Base-by-base conservation (phyloP, 768 basidiomycete genomes). In the Lactifluus pinguis region DNA sequence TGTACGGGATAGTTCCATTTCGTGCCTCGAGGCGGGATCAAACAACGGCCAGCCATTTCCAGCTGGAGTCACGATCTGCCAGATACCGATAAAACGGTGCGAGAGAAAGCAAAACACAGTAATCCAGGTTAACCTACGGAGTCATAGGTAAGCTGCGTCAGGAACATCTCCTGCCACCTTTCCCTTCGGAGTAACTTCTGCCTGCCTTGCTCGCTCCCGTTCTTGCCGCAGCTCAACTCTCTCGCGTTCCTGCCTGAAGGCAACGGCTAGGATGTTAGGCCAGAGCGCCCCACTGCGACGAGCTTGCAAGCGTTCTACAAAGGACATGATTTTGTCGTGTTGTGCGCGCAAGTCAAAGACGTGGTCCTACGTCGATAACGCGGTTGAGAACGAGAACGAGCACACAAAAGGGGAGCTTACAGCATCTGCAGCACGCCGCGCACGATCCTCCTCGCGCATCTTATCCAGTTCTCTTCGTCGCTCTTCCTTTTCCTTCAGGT, bases 381-480 rank as follows among this genome's bases (percentile, higher is more conserved):
- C 38, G 38, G 41, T 38, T 44, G 45, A 38, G 47, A 53, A 32
- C n/a, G 52, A 49, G 49, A 41, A 15, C 25, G 21, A 10, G 3
- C 42, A 52, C 39, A 47, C 25, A 44, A 17, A 51, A 19, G 34
- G 21, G 10, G 19, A 42, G 51, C 66, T 49, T 41, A 67, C 68
- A 34, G 51, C 47, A 50, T 63, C 63, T 25, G 65, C 64, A 15
- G 55, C 63, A n/a, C 70, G 67, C 29, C 63, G 59, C n/a, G 57
- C 61, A 36, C 66, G 60, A 52, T 71, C 70, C 49, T 68, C 69
- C 39, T 71, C 70, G 29, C 70, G 68, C 65, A 69, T 63, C 47
- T 61, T 57, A 57, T 69, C 65, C 38, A 71, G 34, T 60, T 71
- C 69, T 47, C 65, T 66, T 32, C 67, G 58, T 38, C 68, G 64